These are phyloP conservation scores for Boletus smithii DNA, from an alignment of 1,284 basidiomycete species.

Conservation along the genomic window DNA sequence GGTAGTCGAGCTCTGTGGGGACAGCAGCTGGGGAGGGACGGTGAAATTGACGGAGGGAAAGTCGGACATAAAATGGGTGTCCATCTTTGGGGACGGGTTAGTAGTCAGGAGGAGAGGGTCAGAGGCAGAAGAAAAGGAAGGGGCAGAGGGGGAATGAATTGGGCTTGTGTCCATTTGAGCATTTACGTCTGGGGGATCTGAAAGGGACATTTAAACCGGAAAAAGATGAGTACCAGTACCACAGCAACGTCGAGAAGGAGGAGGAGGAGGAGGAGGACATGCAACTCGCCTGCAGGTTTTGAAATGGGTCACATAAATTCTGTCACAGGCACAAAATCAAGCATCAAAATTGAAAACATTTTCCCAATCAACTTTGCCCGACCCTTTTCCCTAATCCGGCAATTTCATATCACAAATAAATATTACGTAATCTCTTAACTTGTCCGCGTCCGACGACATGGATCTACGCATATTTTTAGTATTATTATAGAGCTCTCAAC, in stretches of 20 bases:
- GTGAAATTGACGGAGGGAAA: conserved; percentile 33
- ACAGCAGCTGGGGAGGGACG: conserved; percentile 27
- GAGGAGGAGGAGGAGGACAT: conserved; percentile 20
- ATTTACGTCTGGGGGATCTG: conserved; percentile 14
- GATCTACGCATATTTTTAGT: conserved; percentile 6
- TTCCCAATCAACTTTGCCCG: conserved; percentile 28
- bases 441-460: background rate
- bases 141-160: background rate
- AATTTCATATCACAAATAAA: conserved; percentile 19
- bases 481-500: background rate
- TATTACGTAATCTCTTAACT: conserved; percentile 26
- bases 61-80: conserved; percentile 36
- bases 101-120: conserved; percentile 6
- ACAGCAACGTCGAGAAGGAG: too few relatives aligned
- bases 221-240: too few relatives aligned
- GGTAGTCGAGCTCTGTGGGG: conserved; percentile 40
- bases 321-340: conserved; percentile 36
- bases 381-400: conserved; percentile 10
- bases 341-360: conserved; percentile 30
- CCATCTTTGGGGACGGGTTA: background rate
- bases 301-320: conserved; percentile 32
- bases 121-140: conserved; percentile 3
- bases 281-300: conserved; percentile 21
- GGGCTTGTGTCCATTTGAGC: conserved; percentile 19
- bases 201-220: conserved; percentile 18